These are phyloP conservation scores for Pascua guehoae DNA, from an alignment of 1,284 basidiomycete species.

Conservation along the genomic window DNA sequence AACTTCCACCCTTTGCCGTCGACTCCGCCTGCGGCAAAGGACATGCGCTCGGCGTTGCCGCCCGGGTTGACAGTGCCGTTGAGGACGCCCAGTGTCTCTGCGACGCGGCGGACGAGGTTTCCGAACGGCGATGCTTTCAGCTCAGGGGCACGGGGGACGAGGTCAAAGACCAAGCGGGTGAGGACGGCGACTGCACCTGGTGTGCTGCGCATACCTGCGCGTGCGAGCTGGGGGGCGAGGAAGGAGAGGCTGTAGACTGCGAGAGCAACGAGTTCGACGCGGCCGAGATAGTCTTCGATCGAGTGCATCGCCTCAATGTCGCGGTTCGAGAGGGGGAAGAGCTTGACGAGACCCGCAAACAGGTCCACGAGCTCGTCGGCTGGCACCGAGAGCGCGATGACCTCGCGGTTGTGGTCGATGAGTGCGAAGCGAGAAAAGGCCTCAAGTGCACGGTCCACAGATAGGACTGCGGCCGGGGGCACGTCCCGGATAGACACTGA, in stretches of 20 bases:
- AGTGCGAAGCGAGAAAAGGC: constrained; percentile 73
- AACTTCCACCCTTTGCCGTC: constrained; percentile 71
- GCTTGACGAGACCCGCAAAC: constrained; percentile 68
- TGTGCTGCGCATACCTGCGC: constrained; percentile 61
- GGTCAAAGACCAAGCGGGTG: constrained; percentile 49
- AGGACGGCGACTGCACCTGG: constrained; percentile 49
- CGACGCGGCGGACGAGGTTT: constrained; percentile 66
- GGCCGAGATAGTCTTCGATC: constrained; percentile 64
- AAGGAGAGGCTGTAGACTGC: constrained; percentile 82
- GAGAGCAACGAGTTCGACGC: constrained; percentile 73
- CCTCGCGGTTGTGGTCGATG: constrained; percentile 72
- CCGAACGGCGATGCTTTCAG: constrained; percentile 58
- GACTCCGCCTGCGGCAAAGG: constrained; percentile 57
- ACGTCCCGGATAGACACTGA: constrained; percentile 23
- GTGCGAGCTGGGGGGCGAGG: constrained; percentile 69
- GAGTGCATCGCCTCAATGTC: constrained; percentile 66
- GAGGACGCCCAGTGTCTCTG: constrained; percentile 79
- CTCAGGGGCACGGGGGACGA: constrained; percentile 46
- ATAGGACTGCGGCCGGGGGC: constrained; percentile 24
- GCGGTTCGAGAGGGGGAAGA: constrained; percentile 70
- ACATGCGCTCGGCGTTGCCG: constrained; percentile 29
- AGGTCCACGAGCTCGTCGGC: constrained; percentile 59
- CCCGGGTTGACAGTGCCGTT: constrained; percentile 57
- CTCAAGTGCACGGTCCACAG: constrained; percentile 63
- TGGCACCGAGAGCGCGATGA: constrained; percentile 63